phyloP scores from a whole-genome alignment of 495 filamentous ascomycete genomes.

The Friedmanniomyces simplex region DNA sequence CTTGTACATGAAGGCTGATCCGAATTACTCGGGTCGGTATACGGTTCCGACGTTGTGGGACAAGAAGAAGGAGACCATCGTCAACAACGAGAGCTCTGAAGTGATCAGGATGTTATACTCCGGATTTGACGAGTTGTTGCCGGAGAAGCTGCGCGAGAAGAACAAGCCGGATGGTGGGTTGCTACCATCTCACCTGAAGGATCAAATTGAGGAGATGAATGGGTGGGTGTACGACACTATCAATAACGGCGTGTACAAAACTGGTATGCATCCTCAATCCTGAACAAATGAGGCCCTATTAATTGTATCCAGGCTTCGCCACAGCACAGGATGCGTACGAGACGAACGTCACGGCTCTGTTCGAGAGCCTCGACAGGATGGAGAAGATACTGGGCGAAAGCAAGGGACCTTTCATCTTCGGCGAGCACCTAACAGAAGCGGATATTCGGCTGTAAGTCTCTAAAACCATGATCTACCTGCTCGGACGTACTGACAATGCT shows the following conservation, averaged over 20 bases:
- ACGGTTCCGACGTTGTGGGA: constrained; percentile 50
- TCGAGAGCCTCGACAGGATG: constrained; percentile 43
- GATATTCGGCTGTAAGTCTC: constrained; percentile 42
- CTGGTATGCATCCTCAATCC: no score
- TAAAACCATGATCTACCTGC: no score
- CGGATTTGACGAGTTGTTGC: constrained; percentile 38
- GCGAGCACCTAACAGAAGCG: constrained; percentile 39
- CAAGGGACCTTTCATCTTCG: constrained; percentile 40
- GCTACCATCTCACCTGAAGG: constrained; percentile 36
- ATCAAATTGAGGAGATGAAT: constrained; percentile 36
- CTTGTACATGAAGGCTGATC: constrained; percentile 43
- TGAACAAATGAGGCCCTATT: no score
- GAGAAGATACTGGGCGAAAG: constrained; percentile 37
- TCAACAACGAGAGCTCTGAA: constrained; percentile 47
- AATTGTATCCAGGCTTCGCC: no score
- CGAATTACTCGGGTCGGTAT: constrained; percentile 43
- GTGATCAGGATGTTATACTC: constrained; percentile 41
- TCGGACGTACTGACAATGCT: no score
- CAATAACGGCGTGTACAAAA: constrained; percentile 46
- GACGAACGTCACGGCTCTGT: constrained; percentile 36
- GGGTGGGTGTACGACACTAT: constrained; percentile 39
- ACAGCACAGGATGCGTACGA: constrained; percentile 39
- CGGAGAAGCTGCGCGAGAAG: no score
- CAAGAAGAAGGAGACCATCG: constrained; percentile 37
- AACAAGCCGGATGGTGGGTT: constrained; percentile 30